These are phyloP conservation scores for Aurantiochytrium sp. DNA, from an alignment of 108 stramenopile genomes.

Conservation along the genomic window DNA sequence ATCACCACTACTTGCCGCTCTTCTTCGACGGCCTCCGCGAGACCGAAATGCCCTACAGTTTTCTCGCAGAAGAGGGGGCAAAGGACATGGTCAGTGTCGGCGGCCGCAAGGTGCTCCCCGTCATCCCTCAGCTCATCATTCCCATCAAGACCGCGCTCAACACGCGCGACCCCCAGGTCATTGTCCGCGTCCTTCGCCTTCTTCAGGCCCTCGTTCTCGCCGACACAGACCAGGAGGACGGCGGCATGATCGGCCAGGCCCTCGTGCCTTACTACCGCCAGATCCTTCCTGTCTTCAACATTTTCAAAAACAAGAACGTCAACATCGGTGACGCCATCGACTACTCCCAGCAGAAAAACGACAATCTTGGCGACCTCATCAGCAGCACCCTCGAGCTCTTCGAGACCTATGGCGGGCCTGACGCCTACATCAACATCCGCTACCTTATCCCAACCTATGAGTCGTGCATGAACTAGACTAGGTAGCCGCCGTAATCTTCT, in stretches of 20 bases:
- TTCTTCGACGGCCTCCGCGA: slow-evolving; percentile 84
- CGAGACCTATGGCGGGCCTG: slow-evolving; percentile 73
- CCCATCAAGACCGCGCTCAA: slow-evolving; percentile 82
- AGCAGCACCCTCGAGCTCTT: slow-evolving; percentile 73
- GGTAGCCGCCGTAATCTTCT: too few species aligned
- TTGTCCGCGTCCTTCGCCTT: slow-evolving; percentile 77
- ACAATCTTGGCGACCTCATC: slow-evolving; percentile 74
- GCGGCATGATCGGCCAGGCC: slow-evolving; percentile 74
- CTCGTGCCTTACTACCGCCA: slow-evolving; percentile 83
- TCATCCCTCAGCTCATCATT: slow-evolving; percentile 78
- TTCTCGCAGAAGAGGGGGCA: slow-evolving; percentile 77
- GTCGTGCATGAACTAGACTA: background rate
- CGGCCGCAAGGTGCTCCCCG: slow-evolving; percentile 69
- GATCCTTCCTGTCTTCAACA: slow-evolving; percentile 78
- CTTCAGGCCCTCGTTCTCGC: slow-evolving; percentile 75
- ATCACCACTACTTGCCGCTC: slow-evolving; percentile 80
- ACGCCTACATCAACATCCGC: slow-evolving; percentile 67
- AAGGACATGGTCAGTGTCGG: slow-evolving; percentile 75
- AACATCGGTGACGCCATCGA: slow-evolving; percentile 72
- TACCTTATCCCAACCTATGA: slow-evolving; percentile 46
- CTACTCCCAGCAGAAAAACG: slow-evolving; percentile 71
- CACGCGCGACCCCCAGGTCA: slow-evolving; percentile 71
- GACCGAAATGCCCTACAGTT: slow-evolving; percentile 75
- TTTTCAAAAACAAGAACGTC: slow-evolving; percentile 58
- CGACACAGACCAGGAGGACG: slow-evolving; percentile 61